phyloP scores from a whole-genome alignment of 768 basidiomycete genomes.

The Podaxis sp. region DNA sequence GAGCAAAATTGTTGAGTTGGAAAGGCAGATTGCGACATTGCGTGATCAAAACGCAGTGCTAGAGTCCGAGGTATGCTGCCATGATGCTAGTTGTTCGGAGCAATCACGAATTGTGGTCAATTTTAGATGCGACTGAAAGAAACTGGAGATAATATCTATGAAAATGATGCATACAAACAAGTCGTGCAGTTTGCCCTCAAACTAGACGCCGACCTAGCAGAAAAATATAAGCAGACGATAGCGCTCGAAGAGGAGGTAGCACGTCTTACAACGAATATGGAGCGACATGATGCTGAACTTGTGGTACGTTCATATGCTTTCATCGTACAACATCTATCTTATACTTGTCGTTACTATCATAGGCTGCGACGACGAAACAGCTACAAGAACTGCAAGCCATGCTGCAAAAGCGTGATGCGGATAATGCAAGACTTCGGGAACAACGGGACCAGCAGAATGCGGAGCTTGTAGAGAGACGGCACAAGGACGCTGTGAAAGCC shows the following conservation, averaged over 20 bases:
- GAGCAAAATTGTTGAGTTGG: constrained; percentile 46
- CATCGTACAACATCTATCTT: neutral
- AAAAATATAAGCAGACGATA: constrained; percentile 5
- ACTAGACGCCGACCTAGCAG: constrained; percentile 4
- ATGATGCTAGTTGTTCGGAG: neutral
- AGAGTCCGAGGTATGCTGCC: constrained; percentile 42
- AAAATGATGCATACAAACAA: constrained; percentile 10
- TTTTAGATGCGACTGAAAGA: constrained; percentile 11
- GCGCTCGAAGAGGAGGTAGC: constrained; percentile 10
- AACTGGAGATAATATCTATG: constrained; percentile 5
- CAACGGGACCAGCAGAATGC: constrained; percentile 65
- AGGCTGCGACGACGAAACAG: constrained; percentile 4
- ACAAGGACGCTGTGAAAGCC: constrained; percentile 58
- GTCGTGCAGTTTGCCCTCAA: constrained; percentile 11
- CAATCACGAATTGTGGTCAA: neutral
- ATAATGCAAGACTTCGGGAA: constrained; percentile 68
- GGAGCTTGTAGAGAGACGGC: constrained; percentile 69
- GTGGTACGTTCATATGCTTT: constrained; percentile 33
- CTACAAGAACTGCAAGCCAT: constrained; percentile 63
- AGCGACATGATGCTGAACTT: constrained; percentile 4
- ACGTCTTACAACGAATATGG: constrained; percentile 7
- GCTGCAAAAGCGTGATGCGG: constrained; percentile 63
- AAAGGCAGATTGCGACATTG: constrained; percentile 44
- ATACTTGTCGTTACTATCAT: neutral
- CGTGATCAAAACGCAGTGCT: constrained; percentile 44